These are phyloP conservation scores for Xerocomellus chrysenteron DNA, from an alignment of 768 basidiomycete genomes.

Conservation along the genomic window DNA sequence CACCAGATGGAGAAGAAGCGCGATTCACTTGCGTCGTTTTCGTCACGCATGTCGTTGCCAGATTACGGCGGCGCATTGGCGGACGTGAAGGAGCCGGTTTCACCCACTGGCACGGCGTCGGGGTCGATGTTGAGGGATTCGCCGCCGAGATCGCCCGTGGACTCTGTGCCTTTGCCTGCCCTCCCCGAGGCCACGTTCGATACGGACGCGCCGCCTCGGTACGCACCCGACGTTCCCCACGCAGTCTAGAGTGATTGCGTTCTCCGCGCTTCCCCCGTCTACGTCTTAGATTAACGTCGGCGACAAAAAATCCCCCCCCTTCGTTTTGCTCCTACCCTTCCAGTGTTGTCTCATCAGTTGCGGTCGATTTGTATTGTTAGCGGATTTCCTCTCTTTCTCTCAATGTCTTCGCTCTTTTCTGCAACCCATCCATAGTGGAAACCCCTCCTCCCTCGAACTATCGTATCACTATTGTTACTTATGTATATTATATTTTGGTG, in stretches of 20 bases:
- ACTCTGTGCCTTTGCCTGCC: conserved; percentile 15
- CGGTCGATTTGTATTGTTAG: conserved; percentile 27
- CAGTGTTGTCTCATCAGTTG: neutral
- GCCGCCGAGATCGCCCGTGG: conserved; percentile 24
- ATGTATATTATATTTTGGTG: conserved; percentile 12
- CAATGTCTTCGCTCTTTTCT: neutral
- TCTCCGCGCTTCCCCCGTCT: neutral
- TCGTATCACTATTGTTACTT: conserved; percentile 23
- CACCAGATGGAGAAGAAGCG: conserved; percentile 45
- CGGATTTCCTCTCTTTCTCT: neutral
- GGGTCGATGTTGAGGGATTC: conserved; percentile 24
- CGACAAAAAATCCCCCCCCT: too few species aligned
- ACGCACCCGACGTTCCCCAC: neutral
- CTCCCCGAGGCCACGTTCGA: conserved; percentile 20
- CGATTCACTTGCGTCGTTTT: conserved; percentile 49
- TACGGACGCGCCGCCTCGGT: conserved; percentile 20
- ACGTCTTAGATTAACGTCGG: neutral
- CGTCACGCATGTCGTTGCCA: conserved; percentile 41
- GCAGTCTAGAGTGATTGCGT: neutral
- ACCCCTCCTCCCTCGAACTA: conserved; percentile 10
- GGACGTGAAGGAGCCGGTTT: conserved; percentile 25
- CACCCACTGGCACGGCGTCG: conserved; percentile 10
- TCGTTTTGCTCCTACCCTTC: too few species aligned
- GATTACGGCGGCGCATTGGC: conserved; percentile 40
- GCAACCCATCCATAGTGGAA: conserved; percentile 10